Percentiles rank a stretch among this genome's conserved stretches.
Conservation (phyloP, 148 eudicot species). For the Nyssa sinensis region DNA sequence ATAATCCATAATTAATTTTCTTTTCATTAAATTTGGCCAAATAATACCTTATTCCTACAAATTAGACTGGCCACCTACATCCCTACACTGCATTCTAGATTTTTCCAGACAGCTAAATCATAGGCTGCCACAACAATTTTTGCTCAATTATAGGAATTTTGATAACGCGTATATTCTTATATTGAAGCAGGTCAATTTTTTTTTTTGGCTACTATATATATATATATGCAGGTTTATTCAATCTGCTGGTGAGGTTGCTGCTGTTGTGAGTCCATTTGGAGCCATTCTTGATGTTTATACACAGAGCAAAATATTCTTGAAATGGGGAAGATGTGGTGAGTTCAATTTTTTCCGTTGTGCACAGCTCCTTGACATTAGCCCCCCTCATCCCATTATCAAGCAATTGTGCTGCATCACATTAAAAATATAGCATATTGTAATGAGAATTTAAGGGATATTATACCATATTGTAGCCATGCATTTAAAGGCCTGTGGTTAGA, state of each 20-base stretch:
- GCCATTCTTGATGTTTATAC: neutral
- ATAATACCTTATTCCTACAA: too few relatives aligned
- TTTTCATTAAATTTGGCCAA: too few relatives aligned
- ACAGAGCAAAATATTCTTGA: constrained; percentile 11
- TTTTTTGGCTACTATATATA: too few relatives aligned
- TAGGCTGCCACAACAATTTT: neutral
- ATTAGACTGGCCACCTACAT: neutral
- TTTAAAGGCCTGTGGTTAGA: too few relatives aligned
- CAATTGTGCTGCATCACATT: too few relatives aligned
- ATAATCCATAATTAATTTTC: too few relatives aligned
- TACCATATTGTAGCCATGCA: too few relatives aligned
- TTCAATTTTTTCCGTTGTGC: neutral
- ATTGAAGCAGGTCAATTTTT: neutral
- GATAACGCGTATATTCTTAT: neutral
- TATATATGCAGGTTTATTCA: constrained; percentile 10
- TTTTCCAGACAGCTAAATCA: neutral
- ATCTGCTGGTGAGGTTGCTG: constrained; percentile 13
- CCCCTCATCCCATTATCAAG: neutral
- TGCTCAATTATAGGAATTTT: neutral
- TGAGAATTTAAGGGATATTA: too few relatives aligned
- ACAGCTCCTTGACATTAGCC: neutral
- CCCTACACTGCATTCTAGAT: neutral
- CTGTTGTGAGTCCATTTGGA: constrained; percentile 5
- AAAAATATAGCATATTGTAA: too few relatives aligned
- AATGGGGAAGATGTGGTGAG: constrained; percentile 11